These are phyloP conservation scores for Aspergillus alliaceus DNA, from an alignment of 2,329 filamentous ascomycete genomes.

Conservation along the genomic window DNA sequence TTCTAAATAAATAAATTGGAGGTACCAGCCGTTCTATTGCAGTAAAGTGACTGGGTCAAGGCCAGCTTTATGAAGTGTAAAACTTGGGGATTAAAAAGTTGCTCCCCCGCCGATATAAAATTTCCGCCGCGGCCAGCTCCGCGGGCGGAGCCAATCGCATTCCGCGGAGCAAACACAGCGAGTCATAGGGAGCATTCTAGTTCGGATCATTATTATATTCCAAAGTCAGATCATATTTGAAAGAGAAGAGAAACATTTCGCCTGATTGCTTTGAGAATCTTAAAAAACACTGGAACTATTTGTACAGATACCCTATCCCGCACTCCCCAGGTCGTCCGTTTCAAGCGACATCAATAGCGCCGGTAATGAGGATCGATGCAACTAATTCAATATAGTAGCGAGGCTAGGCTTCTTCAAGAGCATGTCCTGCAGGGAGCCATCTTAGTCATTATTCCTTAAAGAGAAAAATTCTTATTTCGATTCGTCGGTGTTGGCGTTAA, in stretches of 20 bases:
- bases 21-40: background rate
- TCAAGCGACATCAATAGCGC: slow-evolving; percentile 23
- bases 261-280: slow-evolving; percentile 27
- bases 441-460: background rate
- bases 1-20: background rate
- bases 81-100: no score
- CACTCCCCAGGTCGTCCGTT: slow-evolving; percentile 13
- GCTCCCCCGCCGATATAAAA: slow-evolving; percentile 21
- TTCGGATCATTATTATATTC: slow-evolving; percentile 16
- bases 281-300: slow-evolving; percentile 32
- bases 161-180: background rate
- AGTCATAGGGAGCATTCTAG: background rate
- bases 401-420: background rate
- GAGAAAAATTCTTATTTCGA: slow-evolving; percentile 30
- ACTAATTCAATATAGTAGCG: slow-evolving; percentile 5
- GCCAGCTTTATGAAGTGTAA: no score
- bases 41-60: background rate
- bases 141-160: slow-evolving; percentile 3
- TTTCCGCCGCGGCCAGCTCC: slow-evolving; percentile 33
- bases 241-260: slow-evolving; percentile 37
- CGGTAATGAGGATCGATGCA: slow-evolving; percentile 7
- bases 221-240: background rate
- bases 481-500: slow-evolving; percentile 48
- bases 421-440: background rate
- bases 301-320: slow-evolving; percentile 33